Percentiles rank a stretch among this genome's conserved stretches.
phyloP scores from a whole-genome alignment of 257 asterid genomes.

The Solanum pinnatisectum region DNA sequence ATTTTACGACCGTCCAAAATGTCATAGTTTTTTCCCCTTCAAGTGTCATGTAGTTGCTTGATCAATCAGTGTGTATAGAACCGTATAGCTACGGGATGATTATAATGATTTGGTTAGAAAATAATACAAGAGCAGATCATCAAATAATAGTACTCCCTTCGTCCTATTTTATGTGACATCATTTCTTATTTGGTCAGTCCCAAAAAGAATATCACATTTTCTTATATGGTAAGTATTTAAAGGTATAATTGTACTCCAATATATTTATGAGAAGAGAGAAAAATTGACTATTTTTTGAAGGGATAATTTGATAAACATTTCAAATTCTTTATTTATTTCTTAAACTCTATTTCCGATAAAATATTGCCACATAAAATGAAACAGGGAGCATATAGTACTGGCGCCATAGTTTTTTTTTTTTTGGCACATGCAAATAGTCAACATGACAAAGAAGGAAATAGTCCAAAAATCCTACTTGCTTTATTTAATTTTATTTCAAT shows the following conservation, averaged over 20 bases:
- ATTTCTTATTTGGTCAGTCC: no score
- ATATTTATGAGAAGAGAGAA: no score
- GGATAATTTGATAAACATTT: no score
- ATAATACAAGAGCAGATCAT: not conserved
- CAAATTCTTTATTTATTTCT: no score
- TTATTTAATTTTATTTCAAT: not conserved
- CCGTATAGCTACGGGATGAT: not conserved
- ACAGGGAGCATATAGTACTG: not conserved
- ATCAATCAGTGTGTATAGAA: not conserved
- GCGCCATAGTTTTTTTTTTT: not conserved
- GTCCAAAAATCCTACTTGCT: constrained; percentile 6
- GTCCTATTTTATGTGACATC: no score
- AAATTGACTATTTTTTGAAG: no score
- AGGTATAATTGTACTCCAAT: no score
- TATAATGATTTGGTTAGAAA: not conserved
- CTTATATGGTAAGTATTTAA: no score
- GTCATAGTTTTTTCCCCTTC: not conserved
- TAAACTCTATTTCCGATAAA: no score
- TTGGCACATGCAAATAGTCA: constrained; percentile 17
- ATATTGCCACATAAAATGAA: no score
- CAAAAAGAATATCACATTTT: no score
- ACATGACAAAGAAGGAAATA: constrained; percentile 10
- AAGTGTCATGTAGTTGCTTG: not conserved
- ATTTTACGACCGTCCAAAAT: not conserved
- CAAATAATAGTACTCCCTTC: not conserved